Conservation (phyloP, 352 stramenopile species). For the Phytophthora megakarya region DNA sequence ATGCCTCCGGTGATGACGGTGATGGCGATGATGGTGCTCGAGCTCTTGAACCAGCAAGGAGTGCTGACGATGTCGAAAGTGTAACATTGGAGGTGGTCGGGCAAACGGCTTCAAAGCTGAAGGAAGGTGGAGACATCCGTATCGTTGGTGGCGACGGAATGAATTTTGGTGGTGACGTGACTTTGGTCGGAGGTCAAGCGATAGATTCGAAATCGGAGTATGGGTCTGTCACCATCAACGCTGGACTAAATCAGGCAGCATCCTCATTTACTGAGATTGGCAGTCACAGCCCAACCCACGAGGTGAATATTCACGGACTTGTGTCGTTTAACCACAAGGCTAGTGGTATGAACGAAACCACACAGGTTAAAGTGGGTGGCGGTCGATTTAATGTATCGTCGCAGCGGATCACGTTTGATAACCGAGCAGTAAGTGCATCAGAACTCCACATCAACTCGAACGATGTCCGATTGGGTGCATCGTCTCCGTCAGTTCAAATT, state of each 20-base stretch:
- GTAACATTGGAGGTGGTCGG: constrained; percentile 56
- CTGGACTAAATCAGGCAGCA: constrained; percentile 42
- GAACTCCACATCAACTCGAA: constrained; percentile 51
- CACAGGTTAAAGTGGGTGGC: constrained; percentile 50
- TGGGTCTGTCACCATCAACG: constrained; percentile 63
- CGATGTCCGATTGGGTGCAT: constrained; percentile 39
- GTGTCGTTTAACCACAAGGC: constrained; percentile 60
- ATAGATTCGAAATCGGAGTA: constrained; percentile 33
- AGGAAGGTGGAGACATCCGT: constrained; percentile 55
- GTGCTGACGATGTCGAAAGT: constrained; percentile 27
- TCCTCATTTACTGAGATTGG: constrained; percentile 69
- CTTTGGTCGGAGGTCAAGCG: constrained; percentile 49
- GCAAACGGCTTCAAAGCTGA: constrained; percentile 53
- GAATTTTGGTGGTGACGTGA: constrained; percentile 49
- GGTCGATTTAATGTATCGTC: constrained; percentile 44
- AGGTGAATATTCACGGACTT: constrained; percentile 59
- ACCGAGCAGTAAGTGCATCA: constrained; percentile 42
- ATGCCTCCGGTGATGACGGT: constrained; percentile 1
- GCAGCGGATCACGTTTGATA: constrained; percentile 55
- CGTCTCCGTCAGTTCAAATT: constrained; percentile 37
- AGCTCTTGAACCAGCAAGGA: constrained; percentile 8
- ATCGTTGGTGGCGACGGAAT: constrained; percentile 60
- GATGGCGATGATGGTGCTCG: constrained; percentile 18
- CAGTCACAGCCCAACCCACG: constrained; percentile 49
- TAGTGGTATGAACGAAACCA: constrained; percentile 44